phyloP scores from a whole-genome alignment of 2,329 filamentous ascomycete genomes.

The Thermomyces lanuginosus region DNA sequence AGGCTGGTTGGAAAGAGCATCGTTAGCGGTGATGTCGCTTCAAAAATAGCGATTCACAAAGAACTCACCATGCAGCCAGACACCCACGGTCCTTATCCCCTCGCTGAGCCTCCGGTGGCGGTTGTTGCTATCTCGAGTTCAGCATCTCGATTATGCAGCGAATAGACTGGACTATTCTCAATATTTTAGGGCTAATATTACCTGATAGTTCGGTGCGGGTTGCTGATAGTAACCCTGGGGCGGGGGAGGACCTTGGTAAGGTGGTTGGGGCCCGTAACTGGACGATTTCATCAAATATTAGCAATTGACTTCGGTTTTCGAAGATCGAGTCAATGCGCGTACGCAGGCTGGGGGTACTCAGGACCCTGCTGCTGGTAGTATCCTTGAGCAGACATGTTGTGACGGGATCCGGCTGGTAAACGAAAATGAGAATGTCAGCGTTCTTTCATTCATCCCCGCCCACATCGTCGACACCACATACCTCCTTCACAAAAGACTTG shows the following conservation, averaged over 20 bases:
- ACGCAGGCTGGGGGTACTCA: no score
- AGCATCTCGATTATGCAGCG: slow-evolving; percentile 1
- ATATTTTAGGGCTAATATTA: slow-evolving; percentile 1
- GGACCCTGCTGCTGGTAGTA: no score
- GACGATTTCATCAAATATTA: neutral
- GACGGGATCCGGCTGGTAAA: no score
- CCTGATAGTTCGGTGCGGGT: slow-evolving; percentile 21
- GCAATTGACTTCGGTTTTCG: neutral
- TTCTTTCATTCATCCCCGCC: no score
- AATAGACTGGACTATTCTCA: neutral
- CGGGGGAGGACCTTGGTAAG: slow-evolving; percentile 2
- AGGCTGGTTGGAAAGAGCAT: slow-evolving; percentile 21
- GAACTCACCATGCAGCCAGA: slow-evolving; percentile 33
- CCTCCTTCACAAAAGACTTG: no score
- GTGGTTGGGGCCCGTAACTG: neutral
- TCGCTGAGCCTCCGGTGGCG: slow-evolving; percentile 20
- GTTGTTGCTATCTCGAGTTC: slow-evolving; percentile 36
- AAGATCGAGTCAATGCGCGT: no score
- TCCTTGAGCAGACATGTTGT: no score
- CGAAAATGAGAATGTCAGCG: no score
- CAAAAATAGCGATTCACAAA: neutral
- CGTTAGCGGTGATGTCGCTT: slow-evolving; percentile 6
- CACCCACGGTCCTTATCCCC: slow-evolving; percentile 34
- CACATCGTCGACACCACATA: no score
- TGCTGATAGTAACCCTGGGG: slow-evolving; percentile 12